Percentiles rank a stretch among this genome's conserved stretches.
These are phyloP conservation scores for Physcomitrellopsis africana DNA, from an alignment of 225 moss, liverwort and hornwort genomes.

Conservation along the genomic window DNA sequence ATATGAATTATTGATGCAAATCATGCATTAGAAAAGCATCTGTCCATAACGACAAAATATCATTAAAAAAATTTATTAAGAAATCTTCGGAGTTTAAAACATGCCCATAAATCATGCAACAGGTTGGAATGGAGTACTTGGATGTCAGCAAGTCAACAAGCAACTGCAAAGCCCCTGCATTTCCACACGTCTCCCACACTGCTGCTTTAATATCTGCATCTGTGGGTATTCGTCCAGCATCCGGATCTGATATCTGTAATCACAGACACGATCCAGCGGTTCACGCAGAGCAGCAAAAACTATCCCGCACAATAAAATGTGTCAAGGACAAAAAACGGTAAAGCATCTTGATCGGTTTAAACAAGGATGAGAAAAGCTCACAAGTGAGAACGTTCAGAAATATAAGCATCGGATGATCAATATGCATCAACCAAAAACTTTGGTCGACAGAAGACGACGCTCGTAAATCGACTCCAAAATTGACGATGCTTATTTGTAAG, in stretches of 20 bases:
- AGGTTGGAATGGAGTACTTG: slow-evolving; percentile 48
- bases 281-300: slow-evolving; percentile 18
- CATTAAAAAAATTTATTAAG: slow-evolving; percentile 10
- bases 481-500: background rate
- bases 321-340: slow-evolving; percentile 2
- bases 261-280: slow-evolving; percentile 28
- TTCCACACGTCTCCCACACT: slow-evolving; percentile 92
- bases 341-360: slow-evolving; percentile 6
- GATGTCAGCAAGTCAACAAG: slow-evolving; percentile 81
- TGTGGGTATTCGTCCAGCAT: slow-evolving; percentile 53
- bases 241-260: slow-evolving; percentile 67
- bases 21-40: background rate
- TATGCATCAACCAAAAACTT: slow-evolving; percentile 6
- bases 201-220: slow-evolving; percentile 82
- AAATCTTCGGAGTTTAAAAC: slow-evolving; percentile 1
- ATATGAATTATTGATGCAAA: slow-evolving; percentile 9
- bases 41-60: slow-evolving; percentile 10
- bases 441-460: slow-evolving; percentile 16
- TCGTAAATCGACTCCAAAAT: background rate
- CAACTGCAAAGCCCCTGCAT: slow-evolving; percentile 82
- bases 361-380: slow-evolving; percentile 9
- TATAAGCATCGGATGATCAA: slow-evolving; percentile 15
- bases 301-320: slow-evolving; percentile 12
- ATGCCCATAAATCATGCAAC: background rate
- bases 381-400: background rate